phyloP scores from a whole-genome alignment of 1,284 basidiomycete genomes.

The Ustilago sp. region DNA sequence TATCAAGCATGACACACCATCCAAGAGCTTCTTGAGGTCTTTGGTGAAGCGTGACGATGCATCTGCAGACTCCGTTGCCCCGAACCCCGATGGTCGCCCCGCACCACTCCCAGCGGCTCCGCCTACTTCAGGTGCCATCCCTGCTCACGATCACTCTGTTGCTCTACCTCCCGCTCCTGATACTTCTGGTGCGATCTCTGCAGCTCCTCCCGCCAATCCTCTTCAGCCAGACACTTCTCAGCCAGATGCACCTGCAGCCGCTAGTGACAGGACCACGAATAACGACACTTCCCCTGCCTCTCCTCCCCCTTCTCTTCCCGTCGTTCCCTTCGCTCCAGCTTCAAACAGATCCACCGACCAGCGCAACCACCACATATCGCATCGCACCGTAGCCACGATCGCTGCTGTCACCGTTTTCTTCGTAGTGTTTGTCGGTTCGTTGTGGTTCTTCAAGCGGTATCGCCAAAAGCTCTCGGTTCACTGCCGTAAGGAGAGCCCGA shows the following conservation, averaged over 20 bases:
- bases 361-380: background rate
- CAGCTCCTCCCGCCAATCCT: background rate
- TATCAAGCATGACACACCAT: background rate
- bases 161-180: background rate
- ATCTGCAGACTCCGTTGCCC: background rate
- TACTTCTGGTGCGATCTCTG: background rate
- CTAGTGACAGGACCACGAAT: slow-evolving; percentile 11
- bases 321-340: background rate
- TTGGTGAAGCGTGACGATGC: background rate
- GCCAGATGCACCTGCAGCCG: background rate
- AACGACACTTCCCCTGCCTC: slow-evolving; percentile 12
- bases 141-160: background rate
- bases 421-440: slow-evolving; percentile 3
- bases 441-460: slow-evolving; percentile 15
- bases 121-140: background rate
- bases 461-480: background rate
- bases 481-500: background rate
- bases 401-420: background rate
- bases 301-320: background rate
- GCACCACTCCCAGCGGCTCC: background rate
- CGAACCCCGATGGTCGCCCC: background rate
- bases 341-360: background rate
- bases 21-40: background rate
- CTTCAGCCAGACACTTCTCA: background rate
- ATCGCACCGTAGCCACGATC: slow-evolving; percentile 1